phyloP scores from a whole-genome alignment of 2,329 filamentous ascomycete genomes.

The Phaeosphaeriaceae sp. region DNA sequence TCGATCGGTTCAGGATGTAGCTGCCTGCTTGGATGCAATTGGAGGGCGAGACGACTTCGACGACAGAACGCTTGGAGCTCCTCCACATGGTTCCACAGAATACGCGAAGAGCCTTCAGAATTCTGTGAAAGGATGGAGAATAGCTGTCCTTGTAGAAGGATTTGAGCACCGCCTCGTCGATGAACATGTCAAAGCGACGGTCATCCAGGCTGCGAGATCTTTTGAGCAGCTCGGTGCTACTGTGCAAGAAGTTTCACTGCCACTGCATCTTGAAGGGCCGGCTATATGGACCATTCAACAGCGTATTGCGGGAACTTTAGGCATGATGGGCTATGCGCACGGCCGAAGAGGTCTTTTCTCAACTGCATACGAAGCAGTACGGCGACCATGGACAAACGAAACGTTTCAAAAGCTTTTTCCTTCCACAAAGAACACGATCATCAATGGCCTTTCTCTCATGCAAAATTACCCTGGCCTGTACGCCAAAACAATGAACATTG shows the following conservation, averaged over 20 bases:
- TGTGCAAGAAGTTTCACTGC: constrained; percentile 45
- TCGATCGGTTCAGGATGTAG: constrained; percentile 30
- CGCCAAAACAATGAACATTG: constrained; percentile 51
- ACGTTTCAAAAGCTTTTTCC: constrained; percentile 59
- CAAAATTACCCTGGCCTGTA: constrained; percentile 48
- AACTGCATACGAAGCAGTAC: constrained; percentile 49
- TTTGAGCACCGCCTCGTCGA: constrained; percentile 42
- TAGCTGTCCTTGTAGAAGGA: constrained; percentile 36
- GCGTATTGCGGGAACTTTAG: constrained; percentile 52
- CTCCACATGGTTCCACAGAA: constrained; percentile 26
- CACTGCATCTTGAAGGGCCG: constrained; percentile 50
- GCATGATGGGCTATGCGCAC: constrained; percentile 44
- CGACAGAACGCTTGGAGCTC: constrained; percentile 39
- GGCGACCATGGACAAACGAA: constrained; percentile 57
- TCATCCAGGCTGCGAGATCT: constrained; percentile 49
- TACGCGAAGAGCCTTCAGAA: constrained; percentile 21
- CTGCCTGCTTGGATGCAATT: constrained; percentile 38
- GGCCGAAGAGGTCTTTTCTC: constrained; percentile 29
- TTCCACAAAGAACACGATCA: constrained; percentile 56
- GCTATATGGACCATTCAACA: constrained; percentile 46
- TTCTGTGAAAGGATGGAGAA: constrained; percentile 29
- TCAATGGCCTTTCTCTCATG: constrained; percentile 51
- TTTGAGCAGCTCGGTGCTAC: constrained; percentile 57
- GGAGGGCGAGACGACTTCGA: constrained; percentile 40
- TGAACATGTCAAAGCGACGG: constrained; percentile 48